Base-by-base conservation (phyloP, 2,329 filamentous ascomycete species). In the Intubia oerlemansii region DNA sequence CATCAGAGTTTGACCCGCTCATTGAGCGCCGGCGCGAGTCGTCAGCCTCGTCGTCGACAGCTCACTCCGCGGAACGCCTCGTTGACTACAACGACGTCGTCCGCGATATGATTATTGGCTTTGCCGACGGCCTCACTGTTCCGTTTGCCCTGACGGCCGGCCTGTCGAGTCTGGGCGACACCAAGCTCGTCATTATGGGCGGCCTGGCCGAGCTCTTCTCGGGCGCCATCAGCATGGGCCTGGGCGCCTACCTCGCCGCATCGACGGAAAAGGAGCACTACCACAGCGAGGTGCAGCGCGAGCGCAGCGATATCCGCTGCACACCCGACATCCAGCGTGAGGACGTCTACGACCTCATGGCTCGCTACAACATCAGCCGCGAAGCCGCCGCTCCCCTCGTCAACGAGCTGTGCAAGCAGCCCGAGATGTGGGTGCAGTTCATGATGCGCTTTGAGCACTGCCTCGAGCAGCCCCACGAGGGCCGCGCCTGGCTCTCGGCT, bases 71-170 rank as follows among this genome's bases (percentile, higher is more conserved):
- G 3, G 38, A 41, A 29, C 29, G 34, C 9, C 40, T 46, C 33
- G 39, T 45, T 29, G 47, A 51, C 40, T 45, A 57, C 39, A 48
- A 47, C 34, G 50, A 54, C 32, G 42, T 66, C 29, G 48, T 72
- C 11, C 58, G 62, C 25, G 70, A 79, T 46, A 59, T 70, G 36
- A 80, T 77, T 34, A 72, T 84, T 39, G 77, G 77, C 30, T 69
- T 82, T 39, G 72, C 76, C 1, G 77, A 84, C 42, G 77, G 77
- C 11, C 58, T 84, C 39, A 84, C 77, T 0, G 77, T 84, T 0
- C 77, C 77, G 0, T 84, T 84, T 39, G 77, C 77, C 11, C 55
- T 84, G 21, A 81, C 74, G 0, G 77, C 78, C 0, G 77, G 77
- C 10, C 56, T 84, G 2, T 71, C 66, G 3, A 61, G 60, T 28